Conservation (phyloP, 306 rosid species). For the Comarum palustre region DNA sequence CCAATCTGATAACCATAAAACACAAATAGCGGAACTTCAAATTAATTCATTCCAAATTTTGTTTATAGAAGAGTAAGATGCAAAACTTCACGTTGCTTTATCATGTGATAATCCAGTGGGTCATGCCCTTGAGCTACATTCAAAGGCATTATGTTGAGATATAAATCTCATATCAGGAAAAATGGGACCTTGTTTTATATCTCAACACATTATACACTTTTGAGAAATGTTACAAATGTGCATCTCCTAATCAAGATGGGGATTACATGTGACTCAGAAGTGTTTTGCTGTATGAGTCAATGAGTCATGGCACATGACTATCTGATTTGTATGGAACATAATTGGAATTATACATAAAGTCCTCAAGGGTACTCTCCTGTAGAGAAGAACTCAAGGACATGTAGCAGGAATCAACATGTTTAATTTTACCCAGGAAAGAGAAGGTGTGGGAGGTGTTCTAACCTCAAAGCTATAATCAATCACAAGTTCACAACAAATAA, state of each 20-base stretch:
- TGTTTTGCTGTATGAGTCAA: not conserved
- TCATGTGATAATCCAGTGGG: not conserved
- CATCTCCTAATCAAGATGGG: not conserved
- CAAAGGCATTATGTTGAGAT: too few relatives aligned
- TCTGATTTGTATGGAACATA: not conserved
- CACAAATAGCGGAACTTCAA: slow-evolving; percentile 20
- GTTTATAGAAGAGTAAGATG: not conserved
- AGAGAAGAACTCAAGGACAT: not conserved
- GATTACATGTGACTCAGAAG: not conserved
- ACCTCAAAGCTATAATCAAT: not conserved
- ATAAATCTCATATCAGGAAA: too few relatives aligned
- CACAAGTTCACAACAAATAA: not conserved
- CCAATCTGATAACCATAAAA: slow-evolving; percentile 62
- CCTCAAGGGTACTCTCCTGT: not conserved
- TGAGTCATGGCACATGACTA: not conserved
- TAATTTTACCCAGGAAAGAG: not conserved
- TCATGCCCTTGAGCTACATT: not conserved
- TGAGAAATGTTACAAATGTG: not conserved
- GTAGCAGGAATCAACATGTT: not conserved
- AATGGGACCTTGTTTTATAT: too few relatives aligned
- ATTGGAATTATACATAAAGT: not conserved
- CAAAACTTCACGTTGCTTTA: slow-evolving; percentile 2
- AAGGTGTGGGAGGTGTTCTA: not conserved
- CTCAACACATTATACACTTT: too few relatives aligned
- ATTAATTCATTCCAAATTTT: not conserved